Conservation (phyloP, 352 stramenopile species). For the Pythium dissotocum region DNA sequence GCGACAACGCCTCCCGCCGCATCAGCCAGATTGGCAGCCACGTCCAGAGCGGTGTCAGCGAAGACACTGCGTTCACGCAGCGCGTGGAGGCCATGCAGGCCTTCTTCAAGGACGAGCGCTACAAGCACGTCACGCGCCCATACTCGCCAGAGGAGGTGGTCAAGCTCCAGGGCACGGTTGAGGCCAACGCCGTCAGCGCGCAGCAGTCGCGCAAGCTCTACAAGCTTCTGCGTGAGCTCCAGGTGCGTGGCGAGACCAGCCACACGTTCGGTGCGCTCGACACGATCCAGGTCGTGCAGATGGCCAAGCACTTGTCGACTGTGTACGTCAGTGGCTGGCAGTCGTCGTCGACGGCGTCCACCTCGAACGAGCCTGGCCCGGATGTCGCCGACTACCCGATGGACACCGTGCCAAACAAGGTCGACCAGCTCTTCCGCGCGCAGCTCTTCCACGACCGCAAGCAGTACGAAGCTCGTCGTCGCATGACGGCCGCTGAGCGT, state of each 20-base stretch:
- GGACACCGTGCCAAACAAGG: constrained; percentile 98
- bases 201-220: constrained; percentile 84
- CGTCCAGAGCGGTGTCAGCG: constrained; percentile 42
- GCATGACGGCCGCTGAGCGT: constrained; percentile 78
- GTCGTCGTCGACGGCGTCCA: constrained; percentile 93
- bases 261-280: constrained; percentile 90
- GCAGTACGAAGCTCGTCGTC: constrained; percentile 92
- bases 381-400: constrained; percentile 99
- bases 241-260: constrained; percentile 75
- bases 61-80: constrained; percentile 64
- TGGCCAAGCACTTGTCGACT: constrained; percentile 93
- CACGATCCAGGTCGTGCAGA: constrained; percentile 95
- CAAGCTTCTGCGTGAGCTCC: constrained; percentile 84
- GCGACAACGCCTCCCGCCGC: constrained; percentile 58
- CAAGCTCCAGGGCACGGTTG: constrained; percentile 82
- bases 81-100: constrained; percentile 74
- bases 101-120: constrained; percentile 75
- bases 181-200: constrained; percentile 42
- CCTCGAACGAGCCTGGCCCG: constrained; percentile 94
- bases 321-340: constrained; percentile 99
- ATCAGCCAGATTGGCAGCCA: constrained; percentile 77
- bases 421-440: constrained; percentile 97
- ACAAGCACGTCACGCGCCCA: constrained; percentile 77
- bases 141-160: constrained; percentile 84
- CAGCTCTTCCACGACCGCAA: constrained; percentile 98